Conservation (phyloP, 108 stramenopile species). For the Epipyxis sp. region DNA sequence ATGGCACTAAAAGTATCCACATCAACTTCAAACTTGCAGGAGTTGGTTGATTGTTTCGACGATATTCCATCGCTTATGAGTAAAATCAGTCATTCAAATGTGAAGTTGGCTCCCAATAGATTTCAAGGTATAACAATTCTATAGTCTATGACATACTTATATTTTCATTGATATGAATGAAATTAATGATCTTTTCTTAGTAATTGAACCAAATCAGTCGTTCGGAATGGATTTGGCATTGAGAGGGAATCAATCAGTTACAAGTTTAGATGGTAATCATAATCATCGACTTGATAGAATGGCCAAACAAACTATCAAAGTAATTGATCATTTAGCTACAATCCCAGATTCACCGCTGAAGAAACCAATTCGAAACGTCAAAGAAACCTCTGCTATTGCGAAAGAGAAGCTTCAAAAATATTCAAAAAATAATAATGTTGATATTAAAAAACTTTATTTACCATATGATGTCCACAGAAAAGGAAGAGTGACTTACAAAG, state of each 20-base stretch:
- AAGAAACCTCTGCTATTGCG: background rate
- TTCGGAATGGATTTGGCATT: background rate
- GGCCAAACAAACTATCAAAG: conserved; percentile 1
- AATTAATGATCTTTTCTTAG: no score
- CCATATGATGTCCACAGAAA: conserved; percentile 1
- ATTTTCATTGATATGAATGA: no score
- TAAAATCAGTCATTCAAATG: background rate
- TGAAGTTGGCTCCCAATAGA: background rate
- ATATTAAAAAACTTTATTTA: background rate
- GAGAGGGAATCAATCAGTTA: background rate
- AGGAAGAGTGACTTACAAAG: conserved; percentile 5
- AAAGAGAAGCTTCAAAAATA: background rate
- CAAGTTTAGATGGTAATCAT: background rate
- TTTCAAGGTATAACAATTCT: no score
- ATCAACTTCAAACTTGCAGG: no score
- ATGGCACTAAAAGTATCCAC: no score
- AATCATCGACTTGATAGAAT: background rate
- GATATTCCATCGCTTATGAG: background rate
- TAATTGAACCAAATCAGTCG: background rate
- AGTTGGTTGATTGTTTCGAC: background rate
- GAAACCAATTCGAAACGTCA: background rate
- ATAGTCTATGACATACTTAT: no score
- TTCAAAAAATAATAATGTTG: background rate
- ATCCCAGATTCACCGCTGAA: background rate
- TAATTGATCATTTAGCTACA: background rate